Evolutionary conservation across 306 rosid genomes (phyloP).

Genomic region (Trifolium pratense): DNA sequence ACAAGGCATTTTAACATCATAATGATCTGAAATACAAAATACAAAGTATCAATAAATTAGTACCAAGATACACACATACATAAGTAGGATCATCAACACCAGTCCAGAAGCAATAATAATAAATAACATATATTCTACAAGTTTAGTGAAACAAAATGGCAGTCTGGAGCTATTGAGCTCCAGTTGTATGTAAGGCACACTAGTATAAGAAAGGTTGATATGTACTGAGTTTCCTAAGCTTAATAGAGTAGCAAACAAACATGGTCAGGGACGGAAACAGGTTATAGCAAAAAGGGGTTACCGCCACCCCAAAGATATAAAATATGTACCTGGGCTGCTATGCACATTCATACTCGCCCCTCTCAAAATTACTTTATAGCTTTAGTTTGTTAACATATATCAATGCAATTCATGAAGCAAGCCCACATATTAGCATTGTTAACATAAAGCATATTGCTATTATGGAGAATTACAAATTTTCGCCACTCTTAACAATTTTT

Average conservation of each 20-base stretch:
- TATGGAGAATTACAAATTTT: no score
- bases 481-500: no score
- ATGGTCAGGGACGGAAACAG: no score
- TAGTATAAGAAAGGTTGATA: not conserved
- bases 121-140: not conserved
- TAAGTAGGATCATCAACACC: constrained; percentile 2
- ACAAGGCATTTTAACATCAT: constrained; percentile 99
- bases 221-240: constrained; percentile 19
- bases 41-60: not conserved
- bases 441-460: no score
- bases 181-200: not conserved
- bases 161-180: not conserved
- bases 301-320: no score
- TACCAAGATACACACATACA: not conserved
- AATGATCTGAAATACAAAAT: constrained; percentile 69
- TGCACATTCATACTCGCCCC: no score
- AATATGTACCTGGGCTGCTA: no score
- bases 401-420: no score
- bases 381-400: no score
- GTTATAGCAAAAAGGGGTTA: no score
- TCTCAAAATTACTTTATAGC: no score
- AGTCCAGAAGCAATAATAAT: not conserved
- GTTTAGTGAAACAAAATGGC: constrained; percentile 15
- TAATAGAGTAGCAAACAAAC: constrained; percentile 3
- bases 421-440: no score